These are phyloP conservation scores for Maudiozyma humilis DNA, from an alignment of 1,139 yeast species.

Conservation along the genomic window DNA sequence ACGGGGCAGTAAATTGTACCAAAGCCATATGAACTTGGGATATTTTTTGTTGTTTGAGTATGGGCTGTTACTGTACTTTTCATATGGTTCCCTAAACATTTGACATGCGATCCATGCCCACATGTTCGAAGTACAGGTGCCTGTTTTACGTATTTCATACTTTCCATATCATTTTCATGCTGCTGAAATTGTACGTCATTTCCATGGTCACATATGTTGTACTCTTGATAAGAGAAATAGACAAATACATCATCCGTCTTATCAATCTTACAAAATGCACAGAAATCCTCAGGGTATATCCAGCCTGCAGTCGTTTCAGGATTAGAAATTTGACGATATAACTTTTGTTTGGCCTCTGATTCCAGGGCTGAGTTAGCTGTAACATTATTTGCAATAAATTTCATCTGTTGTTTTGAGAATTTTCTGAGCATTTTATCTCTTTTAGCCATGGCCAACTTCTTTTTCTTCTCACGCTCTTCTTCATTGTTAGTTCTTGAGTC, in stretches of 20 bases:
- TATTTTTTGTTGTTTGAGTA: slow-evolving; percentile 69
- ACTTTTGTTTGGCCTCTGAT: background rate
- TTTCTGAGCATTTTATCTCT: slow-evolving; percentile 68
- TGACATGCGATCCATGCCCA: slow-evolving; percentile 89
- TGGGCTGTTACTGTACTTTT: slow-evolving; percentile 47
- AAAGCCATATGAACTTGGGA: slow-evolving; percentile 65
- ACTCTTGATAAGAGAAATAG: slow-evolving; percentile 27
- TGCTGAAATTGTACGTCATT: slow-evolving; percentile 1
- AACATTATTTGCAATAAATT: slow-evolving; percentile 50
- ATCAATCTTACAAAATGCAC: slow-evolving; percentile 85
- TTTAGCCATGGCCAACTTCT: slow-evolving; percentile 61
- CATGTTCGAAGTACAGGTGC: slow-evolving; percentile 64
- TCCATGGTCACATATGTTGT: slow-evolving; percentile 24
- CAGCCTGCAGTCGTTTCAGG: slow-evolving; percentile 38
- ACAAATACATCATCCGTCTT: slow-evolving; percentile 65
- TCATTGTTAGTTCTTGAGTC: slow-evolving; percentile 14
- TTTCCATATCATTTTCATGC: background rate
- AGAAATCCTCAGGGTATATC: slow-evolving; percentile 72
- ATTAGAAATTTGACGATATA: slow-evolving; percentile 23
- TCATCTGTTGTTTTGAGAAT: slow-evolving; percentile 67
- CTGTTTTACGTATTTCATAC: slow-evolving; percentile 3
- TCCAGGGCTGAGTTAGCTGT: slow-evolving; percentile 9
- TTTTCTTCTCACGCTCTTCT: slow-evolving; percentile 51
- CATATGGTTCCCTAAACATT: slow-evolving; percentile 62
- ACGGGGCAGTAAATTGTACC: slow-evolving; percentile 83